Conservation (phyloP, 345 rosid species). For the Chamaenerion angustifolium region DNA sequence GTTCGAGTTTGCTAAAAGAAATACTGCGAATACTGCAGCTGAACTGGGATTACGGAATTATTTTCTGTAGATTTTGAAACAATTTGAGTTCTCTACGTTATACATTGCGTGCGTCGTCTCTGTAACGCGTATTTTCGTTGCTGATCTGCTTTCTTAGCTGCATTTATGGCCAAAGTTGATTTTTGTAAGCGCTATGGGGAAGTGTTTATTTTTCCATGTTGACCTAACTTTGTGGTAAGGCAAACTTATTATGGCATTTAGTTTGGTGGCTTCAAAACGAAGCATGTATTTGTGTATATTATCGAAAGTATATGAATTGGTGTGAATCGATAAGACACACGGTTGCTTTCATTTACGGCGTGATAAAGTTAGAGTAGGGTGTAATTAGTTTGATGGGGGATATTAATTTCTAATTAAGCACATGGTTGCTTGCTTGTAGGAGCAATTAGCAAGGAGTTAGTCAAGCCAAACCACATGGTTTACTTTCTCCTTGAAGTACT, state of each 20-base stretch:
- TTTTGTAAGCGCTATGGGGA: too few relatives aligned
- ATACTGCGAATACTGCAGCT: too few relatives aligned
- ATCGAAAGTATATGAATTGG: constrained; percentile 5
- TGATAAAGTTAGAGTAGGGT: constrained; percentile 6
- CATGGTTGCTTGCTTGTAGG: constrained; percentile 11
- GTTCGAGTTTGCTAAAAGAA: too few relatives aligned
- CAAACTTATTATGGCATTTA: constrained; percentile 9
- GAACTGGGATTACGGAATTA: too few relatives aligned
- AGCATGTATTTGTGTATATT: constrained; percentile 11
- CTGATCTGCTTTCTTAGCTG: too few relatives aligned
- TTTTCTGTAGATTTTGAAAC: too few relatives aligned
- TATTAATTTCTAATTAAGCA: constrained; percentile 8
- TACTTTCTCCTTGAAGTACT: constrained; percentile 8
- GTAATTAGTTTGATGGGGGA: constrained; percentile 3
- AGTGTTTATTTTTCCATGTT: background rate
- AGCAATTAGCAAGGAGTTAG: constrained; percentile 10
- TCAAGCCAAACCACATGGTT: constrained; percentile 9
- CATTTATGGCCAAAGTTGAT: too few relatives aligned
- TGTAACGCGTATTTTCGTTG: too few relatives aligned
- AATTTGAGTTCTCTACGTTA: too few relatives aligned
- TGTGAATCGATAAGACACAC: constrained; percentile 8
- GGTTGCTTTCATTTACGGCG: constrained; percentile 4
- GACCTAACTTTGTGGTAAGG: constrained; percentile 13
- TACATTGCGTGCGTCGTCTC: too few relatives aligned
- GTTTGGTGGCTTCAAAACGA: constrained; percentile 20